Percentiles rank a stretch among this genome's conserved stretches.
These are phyloP conservation scores for Diophrys sp. DNA, from an alignment of 73 alveolate genomes.

Conservation along the genomic window DNA sequence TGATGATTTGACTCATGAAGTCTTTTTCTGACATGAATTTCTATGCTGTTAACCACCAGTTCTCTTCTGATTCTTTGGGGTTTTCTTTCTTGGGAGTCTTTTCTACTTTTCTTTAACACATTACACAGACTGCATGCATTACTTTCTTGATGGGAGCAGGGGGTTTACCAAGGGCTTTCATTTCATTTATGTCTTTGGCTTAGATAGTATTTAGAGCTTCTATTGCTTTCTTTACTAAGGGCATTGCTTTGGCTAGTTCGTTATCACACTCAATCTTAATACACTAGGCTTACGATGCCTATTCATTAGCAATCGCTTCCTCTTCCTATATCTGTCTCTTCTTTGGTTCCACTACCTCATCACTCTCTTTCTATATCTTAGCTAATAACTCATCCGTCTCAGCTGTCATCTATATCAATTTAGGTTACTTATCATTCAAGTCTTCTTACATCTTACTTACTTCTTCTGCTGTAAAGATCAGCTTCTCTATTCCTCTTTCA, in stretches of 20 bases:
- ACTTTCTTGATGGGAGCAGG: constrained; percentile 91
- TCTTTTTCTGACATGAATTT: constrained; percentile 71
- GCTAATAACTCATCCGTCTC: constrained; percentile 82
- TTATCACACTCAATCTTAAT: constrained; percentile 89
- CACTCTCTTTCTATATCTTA: constrained; percentile 84
- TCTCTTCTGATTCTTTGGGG: constrained; percentile 83
- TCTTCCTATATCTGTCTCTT: constrained; percentile 71
- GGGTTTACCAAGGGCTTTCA: constrained; percentile 78
- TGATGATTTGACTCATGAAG: constrained; percentile 65
- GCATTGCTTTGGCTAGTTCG: constrained; percentile 90
- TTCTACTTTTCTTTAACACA: constrained; percentile 79
- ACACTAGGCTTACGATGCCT: constrained; percentile 90
- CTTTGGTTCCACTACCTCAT: constrained; percentile 83
- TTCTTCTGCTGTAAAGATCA: constrained; percentile 64
- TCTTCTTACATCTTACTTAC: constrained; percentile 80
- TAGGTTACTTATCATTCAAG: constrained; percentile 77
- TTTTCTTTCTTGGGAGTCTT: constrained; percentile 62
- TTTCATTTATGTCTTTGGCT: constrained; percentile 86
- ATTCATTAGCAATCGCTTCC: constrained; percentile 94
- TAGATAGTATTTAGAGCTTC: constrained; percentile 82
- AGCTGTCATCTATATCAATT: constrained; percentile 80
- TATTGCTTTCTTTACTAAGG: constrained; percentile 85
- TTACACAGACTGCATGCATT: constrained; percentile 80
- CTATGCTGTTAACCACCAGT: constrained; percentile 72
- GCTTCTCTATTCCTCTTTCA: constrained; percentile 43